Evolutionary conservation across 108 stramenopile genomes (phyloP).

Genomic region (Conticribra weissflogii): DNA sequence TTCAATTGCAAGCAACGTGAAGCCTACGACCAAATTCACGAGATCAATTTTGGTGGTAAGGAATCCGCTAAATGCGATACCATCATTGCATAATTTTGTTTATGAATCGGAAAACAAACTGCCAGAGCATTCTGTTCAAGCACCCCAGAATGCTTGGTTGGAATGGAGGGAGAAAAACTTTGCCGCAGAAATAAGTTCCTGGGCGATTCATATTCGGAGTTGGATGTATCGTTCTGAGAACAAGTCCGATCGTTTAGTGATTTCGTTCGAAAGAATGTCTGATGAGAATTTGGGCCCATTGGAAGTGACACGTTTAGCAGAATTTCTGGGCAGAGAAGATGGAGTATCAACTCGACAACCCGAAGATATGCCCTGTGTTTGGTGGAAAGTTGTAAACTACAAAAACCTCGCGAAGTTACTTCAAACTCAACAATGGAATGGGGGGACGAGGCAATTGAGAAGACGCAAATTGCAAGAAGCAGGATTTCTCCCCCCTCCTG

Average conservation of each 20-base stretch:
- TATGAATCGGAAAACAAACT: constrained; percentile 11
- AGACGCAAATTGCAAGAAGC: background rate
- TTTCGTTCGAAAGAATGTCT: background rate
- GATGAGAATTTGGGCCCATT: background rate
- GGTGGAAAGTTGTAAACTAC: background rate
- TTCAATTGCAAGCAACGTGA: background rate
- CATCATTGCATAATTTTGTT: constrained; percentile 23
- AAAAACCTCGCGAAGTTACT: background rate
- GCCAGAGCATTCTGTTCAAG: background rate
- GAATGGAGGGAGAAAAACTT: constrained; percentile 25
- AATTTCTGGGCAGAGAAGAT: background rate
- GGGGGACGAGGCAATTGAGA: background rate
- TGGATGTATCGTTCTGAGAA: constrained; percentile 20
- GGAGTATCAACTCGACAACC: background rate
- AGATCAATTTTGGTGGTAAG: constrained; percentile 15
- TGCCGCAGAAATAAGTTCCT: constrained; percentile 5
- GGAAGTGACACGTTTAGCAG: background rate
- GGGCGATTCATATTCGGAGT: constrained; percentile 12
- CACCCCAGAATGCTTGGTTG: constrained; percentile 22
- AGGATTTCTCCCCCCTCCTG: background rate
- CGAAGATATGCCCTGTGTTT: background rate
- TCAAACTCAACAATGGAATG: background rate
- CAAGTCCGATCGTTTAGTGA: background rate
- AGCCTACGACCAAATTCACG: background rate
- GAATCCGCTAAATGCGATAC: constrained; percentile 22